phyloP scores from a whole-genome alignment of 768 basidiomycete species.

The Lyophyllum decastes region DNA sequence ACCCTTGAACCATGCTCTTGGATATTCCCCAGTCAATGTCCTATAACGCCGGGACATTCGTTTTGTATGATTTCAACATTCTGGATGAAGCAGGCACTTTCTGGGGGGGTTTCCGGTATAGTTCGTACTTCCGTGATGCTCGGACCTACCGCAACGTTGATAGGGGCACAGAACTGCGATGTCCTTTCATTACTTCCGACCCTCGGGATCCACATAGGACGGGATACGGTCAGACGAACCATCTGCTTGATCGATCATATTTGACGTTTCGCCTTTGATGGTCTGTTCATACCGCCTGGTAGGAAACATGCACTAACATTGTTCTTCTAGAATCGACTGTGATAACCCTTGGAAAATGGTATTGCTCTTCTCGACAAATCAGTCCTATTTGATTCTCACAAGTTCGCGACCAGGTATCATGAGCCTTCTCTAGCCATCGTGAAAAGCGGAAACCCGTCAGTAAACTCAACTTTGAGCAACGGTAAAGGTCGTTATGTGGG shows the following conservation, averaged over 20 bases:
- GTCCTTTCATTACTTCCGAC: slow-evolving; percentile 38
- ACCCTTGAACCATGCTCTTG: too few species aligned
- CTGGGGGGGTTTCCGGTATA: slow-evolving; percentile 27
- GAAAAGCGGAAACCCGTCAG: background rate
- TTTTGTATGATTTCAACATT: slow-evolving; percentile 33
- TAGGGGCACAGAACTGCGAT: slow-evolving; percentile 44
- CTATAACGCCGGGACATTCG: slow-evolving; percentile 29
- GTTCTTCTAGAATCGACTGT: background rate
- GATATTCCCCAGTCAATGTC: slow-evolving; percentile 41
- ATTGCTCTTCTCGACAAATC: background rate
- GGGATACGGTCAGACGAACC: background rate
- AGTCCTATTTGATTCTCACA: background rate
- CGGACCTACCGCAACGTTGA: background rate
- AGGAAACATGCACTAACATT: background rate
- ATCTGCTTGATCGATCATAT: background rate
- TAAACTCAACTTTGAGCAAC: background rate
- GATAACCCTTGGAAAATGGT: slow-evolving; percentile 1
- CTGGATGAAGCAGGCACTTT: slow-evolving; percentile 37
- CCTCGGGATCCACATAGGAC: slow-evolving; percentile 22
- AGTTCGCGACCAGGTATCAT: background rate
- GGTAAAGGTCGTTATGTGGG: background rate
- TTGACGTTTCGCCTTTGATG: background rate
- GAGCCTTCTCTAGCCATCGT: background rate
- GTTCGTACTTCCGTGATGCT: slow-evolving; percentile 5
- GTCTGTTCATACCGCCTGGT: background rate